phyloP scores from a whole-genome alignment of 2,329 filamentous ascomycete species.

The Trichothecium sympodiale region DNA sequence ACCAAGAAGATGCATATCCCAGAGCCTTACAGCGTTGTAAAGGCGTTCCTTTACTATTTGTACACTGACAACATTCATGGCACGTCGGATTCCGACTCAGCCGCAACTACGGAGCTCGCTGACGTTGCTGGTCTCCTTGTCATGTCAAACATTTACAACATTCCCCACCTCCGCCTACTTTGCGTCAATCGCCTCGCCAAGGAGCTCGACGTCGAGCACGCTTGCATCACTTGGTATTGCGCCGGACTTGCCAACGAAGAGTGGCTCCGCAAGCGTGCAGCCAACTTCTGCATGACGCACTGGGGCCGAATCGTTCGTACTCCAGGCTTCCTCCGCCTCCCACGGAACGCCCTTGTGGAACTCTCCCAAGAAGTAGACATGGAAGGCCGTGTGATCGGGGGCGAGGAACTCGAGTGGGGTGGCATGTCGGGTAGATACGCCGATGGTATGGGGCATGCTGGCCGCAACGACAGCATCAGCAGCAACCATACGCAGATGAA shows the following conservation, averaged over 20 bases:
- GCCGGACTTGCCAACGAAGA: constrained; percentile 84
- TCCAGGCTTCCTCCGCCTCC: constrained; percentile 71
- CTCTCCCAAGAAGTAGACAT: constrained; percentile 88
- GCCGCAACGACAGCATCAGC: constrained; percentile 48
- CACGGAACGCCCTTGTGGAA: constrained; percentile 71
- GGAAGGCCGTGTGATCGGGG: constrained; percentile 82
- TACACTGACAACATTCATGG: constrained; percentile 85
- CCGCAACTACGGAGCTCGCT: constrained; percentile 65
- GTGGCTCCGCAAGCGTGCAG: constrained; percentile 83
- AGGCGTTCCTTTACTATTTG: constrained; percentile 88
- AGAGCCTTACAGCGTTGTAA: constrained; percentile 88
- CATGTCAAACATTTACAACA: constrained; percentile 97
- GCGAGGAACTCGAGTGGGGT: constrained; percentile 63
- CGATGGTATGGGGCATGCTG: constrained; percentile 22
- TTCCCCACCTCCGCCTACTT: constrained; percentile 80
- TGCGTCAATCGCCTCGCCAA: constrained; percentile 84
- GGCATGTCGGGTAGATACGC: constrained; percentile 34
- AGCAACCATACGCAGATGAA: constrained; percentile 47
- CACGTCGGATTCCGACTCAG: constrained; percentile 39
- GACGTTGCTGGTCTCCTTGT: constrained; percentile 92
- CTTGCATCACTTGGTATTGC: constrained; percentile 92
- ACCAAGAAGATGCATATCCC: constrained; percentile 97
- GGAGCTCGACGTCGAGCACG: constrained; percentile 88
- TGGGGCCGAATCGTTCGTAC: constrained; percentile 94
- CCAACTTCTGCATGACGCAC: constrained; percentile 79